Evolutionary conservation across 2,329 filamentous ascomycete species (phyloP), one percentile per base, ranked within the genome.

Genomic region (Colletotrichum gigasporum): DNA sequence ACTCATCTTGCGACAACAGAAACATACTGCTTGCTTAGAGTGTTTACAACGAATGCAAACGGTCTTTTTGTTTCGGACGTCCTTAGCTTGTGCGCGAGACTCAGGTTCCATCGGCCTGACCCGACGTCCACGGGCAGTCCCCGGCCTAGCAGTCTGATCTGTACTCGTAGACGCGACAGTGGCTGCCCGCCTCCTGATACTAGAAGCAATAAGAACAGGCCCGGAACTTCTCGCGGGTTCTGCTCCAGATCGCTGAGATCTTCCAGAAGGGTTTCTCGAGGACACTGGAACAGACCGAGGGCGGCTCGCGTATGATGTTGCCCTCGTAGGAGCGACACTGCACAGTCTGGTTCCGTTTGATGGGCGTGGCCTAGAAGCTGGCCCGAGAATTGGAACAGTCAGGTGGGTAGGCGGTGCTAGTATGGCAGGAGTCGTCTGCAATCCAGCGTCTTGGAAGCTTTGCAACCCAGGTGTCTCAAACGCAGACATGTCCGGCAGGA

Each of bases 41-140:
- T 54, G 52, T 26, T 67, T 68, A 62, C 67, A 68, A 14, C 62
- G 47, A 37, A 68, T 68, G 41, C 67, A 68, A 2, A 68, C 62
- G 16, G 54, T 66, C 47, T 63, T 68, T n/a, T 52, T 57, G 18
- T 59, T 63, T 12, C 67, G 53, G 9, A 62, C 66, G 28, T 60
- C 55, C 22, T 61, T 68, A 16, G 67, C 67, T 14, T 48, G 22
- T 3, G 37, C 62, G 16, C 62, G 57, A 10, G 58, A 55, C 5
- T 37, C 37, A 5, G 32, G 9, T 8, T 67, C 30, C 61, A 68
- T 66, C 4, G 65, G 65, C 5, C 65, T 57, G 3, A 22, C 37
- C 5, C 67, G 65, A 11, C 45, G 52, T 10, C 67, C 67, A 11
- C 67, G 64, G 12, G 16, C 30, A 5, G 63, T 37, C 3, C 44